Evolutionary conservation across 2,329 filamentous ascomycete genomes (phyloP).

Genomic region (Dactylellina drechsleri): DNA sequence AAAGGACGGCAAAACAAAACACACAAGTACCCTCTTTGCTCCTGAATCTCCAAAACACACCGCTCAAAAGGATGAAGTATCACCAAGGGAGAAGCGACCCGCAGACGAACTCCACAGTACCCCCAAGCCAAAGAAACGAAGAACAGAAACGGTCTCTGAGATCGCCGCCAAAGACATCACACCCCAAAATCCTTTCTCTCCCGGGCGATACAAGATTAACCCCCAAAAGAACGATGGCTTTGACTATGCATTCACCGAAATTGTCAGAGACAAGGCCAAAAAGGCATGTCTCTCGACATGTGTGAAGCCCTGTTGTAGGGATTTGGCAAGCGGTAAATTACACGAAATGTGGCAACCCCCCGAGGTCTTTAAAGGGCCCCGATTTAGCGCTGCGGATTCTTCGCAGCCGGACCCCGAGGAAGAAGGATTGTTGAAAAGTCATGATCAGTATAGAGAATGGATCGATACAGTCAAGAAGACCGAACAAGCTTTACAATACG

Average conservation of each 20-base stretch:
- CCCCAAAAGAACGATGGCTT: conserved; percentile 75
- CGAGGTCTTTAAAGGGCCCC: conserved; percentile 47
- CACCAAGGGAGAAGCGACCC: conserved; percentile 14
- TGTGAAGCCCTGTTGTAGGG: conserved; percentile 73
- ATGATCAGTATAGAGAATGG: conserved; percentile 62
- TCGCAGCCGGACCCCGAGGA: conserved; percentile 31
- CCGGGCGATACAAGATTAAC: conserved; percentile 81
- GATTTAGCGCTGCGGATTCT: conserved; percentile 27
- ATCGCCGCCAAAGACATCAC: neutral
- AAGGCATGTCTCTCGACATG: conserved; percentile 79
- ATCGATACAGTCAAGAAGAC: conserved; percentile 74
- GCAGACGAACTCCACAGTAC: conserved; percentile 1
- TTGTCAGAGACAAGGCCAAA: conserved; percentile 75
- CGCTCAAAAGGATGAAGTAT: neutral
- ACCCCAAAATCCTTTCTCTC: conserved; percentile 24
- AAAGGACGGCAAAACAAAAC: neutral
- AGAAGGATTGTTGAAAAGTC: conserved; percentile 70
- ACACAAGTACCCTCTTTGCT: neutral
- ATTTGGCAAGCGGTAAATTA: conserved; percentile 52
- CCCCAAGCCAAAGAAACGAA: conserved; percentile 18
- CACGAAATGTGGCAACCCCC: conserved; percentile 52
- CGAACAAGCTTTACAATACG: conserved; percentile 70
- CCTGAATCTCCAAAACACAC: neutral
- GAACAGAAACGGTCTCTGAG: conserved; percentile 10
- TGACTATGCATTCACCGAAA: conserved; percentile 77